Conservation (phyloP, 1,284 basidiomycete genomes). For the Polyporus tsugae region DNA sequence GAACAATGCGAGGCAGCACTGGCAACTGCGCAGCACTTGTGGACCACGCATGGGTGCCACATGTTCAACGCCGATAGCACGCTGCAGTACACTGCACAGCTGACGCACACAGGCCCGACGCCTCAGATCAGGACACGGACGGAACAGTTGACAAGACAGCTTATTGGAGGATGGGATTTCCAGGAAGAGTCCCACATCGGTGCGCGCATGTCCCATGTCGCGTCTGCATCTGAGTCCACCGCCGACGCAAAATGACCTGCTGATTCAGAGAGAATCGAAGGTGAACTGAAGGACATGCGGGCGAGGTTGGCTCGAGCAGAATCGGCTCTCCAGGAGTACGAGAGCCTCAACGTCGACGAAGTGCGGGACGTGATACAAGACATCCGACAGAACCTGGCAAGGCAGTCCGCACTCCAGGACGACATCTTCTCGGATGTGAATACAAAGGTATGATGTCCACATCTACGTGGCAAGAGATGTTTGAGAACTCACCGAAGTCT, state of each 20-base stretch:
- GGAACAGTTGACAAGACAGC: neutral
- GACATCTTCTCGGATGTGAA: neutral
- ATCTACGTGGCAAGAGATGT: neutral
- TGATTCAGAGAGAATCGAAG: neutral
- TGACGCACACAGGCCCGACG: neutral
- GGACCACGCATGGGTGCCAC: neutral
- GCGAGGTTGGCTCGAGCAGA: neutral
- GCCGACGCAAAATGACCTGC: too few relatives aligned
- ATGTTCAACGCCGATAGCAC: neutral
- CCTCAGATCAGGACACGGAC: neutral
- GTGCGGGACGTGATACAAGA: neutral
- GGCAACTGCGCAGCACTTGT: neutral
- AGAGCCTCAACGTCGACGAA: slow-evolving; percentile 1
- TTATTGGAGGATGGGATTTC: neutral
- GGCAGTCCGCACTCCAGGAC: neutral
- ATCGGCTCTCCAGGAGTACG: neutral
- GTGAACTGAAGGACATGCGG: neutral
- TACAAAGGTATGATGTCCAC: neutral
- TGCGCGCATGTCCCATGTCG: neutral
- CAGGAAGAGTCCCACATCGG: neutral
- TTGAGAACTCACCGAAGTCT: neutral
- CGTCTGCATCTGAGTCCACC: too few relatives aligned
- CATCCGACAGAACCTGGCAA: neutral
- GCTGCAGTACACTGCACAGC: neutral
- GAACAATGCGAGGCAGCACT: neutral